Evolutionary conservation across 2,329 filamentous ascomycete species (phyloP), one percentile per base, ranked within the genome.

Genomic region (Mycocentrospora acerina): DNA sequence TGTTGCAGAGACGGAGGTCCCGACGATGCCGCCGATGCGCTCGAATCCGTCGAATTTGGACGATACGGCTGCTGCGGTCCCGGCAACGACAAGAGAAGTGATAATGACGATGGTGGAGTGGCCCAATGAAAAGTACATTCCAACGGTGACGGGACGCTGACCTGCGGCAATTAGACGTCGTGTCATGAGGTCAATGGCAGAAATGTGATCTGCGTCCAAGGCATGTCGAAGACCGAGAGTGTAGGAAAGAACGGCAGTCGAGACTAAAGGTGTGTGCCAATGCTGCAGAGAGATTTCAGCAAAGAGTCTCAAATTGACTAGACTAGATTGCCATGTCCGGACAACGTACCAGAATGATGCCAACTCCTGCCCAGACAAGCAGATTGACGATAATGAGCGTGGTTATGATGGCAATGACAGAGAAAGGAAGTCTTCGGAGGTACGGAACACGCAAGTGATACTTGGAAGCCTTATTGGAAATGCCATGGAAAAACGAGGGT

Each of bases 191-290:
- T 97, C 91, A 57, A 97, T 98, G 48, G 90, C 91, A 27, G 81
- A 82, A 49, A 88, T 88, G 62, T 97, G 93, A 68, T 97, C 91
- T n/a, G 91, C 93, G 60, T 97, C 93, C 29, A 97, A 81, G n/a
- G 91, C 91, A 73, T 97, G 91, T 28, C 91, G 85, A 10, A 97
- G 78, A 3, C 91, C 91, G 9, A 97, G 79, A 0, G 88, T 88
- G 67, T 94, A 97, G 17, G 90, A 84, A 1, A 97, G 79, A 2
- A 90, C 82, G 1, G 90, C 88, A 3, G 90, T 85, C 2, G 86
- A 86, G 33, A 90, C 81, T 46, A 96, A 78, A 1, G 76, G 71
- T 1, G 76, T 79, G 42, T 61, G 56, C 30, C 51, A 66, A 36
- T 65, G 62, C 62, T 66, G 17, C 3, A 6, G 3, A 12, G 22